These are phyloP conservation scores for Stellera chamaejasme DNA, from an alignment of 345 rosid species.

Conservation along the genomic window DNA sequence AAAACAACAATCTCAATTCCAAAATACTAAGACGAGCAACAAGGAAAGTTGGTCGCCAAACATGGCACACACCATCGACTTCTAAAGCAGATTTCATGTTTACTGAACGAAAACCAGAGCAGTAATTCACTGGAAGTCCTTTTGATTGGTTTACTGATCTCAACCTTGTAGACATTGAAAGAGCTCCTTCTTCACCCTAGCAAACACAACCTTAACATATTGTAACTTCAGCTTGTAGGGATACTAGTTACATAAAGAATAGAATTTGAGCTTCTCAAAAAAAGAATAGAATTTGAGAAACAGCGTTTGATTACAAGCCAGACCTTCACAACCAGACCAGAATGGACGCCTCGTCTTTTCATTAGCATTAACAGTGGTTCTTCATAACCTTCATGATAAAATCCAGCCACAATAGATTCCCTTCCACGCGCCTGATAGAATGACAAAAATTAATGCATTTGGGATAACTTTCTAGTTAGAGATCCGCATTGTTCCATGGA, in stretches of 20 bases:
- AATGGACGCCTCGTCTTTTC: conserved; percentile 94
- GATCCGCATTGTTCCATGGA: too few species aligned
- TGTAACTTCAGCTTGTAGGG: too few species aligned
- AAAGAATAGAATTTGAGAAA: too few species aligned
- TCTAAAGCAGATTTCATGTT: conserved; percentile 52
- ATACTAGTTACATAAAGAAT: too few species aligned
- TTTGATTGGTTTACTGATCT: conserved; percentile 59
- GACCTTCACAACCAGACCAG: conserved; percentile 95
- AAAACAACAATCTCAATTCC: background rate
- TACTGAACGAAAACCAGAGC: conserved; percentile 84
- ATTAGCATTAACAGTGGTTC: conserved; percentile 94
- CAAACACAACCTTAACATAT: too few species aligned
- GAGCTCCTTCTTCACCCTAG: conserved; percentile 97
- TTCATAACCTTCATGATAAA: conserved; percentile 92
- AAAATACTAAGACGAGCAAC: background rate
- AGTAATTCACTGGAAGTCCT: conserved; percentile 90
- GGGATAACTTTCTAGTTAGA: too few species aligned
- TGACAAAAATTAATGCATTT: conserved; percentile 5
- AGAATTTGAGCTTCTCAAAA: too few species aligned
- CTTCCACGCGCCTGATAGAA: conserved; percentile 69
- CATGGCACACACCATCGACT: conserved; percentile 57
- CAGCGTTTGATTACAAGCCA: conserved; percentile 14
- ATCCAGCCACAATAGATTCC: conserved; percentile 88
- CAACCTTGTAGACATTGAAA: conserved; percentile 88
- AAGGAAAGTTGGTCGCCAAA: background rate